Conservation (phyloP, 345 rosid genomes). For the Conringia planisiliqua region DNA sequence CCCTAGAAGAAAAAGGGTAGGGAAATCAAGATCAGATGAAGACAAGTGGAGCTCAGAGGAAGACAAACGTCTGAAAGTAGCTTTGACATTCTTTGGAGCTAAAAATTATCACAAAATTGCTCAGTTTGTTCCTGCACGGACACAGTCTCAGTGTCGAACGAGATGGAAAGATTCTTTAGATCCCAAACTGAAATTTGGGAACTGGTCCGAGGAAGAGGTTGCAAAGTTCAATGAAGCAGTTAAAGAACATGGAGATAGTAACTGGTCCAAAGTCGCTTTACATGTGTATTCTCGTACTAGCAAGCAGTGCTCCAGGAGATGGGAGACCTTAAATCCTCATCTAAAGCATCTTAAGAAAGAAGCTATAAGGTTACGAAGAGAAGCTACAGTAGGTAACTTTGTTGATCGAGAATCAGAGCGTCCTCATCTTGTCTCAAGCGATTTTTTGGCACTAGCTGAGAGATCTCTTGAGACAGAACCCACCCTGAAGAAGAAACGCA, state of each 20-base stretch:
- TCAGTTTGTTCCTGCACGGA: slow-evolving; percentile 71
- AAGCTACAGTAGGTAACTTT: slow-evolving; percentile 49
- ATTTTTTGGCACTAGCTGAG: slow-evolving; percentile 43
- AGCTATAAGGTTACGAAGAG: slow-evolving; percentile 46
- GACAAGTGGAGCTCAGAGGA: slow-evolving; percentile 52
- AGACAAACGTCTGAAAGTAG: slow-evolving; percentile 59
- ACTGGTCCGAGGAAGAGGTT: slow-evolving; percentile 74
- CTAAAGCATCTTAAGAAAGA: slow-evolving; percentile 48
- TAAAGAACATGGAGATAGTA: slow-evolving; percentile 45
- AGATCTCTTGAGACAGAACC: slow-evolving; percentile 30
- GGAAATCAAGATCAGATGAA: slow-evolving; percentile 10
- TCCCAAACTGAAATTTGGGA: slow-evolving; percentile 51
- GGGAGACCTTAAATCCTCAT: slow-evolving; percentile 58
- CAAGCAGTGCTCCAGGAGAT: slow-evolving; percentile 70
- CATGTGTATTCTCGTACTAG: slow-evolving; percentile 57
- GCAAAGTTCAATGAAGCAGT: slow-evolving; percentile 50
- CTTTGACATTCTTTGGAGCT: slow-evolving; percentile 63
- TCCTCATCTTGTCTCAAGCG: slow-evolving; percentile 50
- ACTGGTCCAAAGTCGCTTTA: slow-evolving; percentile 68
- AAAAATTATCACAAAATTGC: slow-evolving; percentile 68
- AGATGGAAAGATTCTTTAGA: slow-evolving; percentile 72
- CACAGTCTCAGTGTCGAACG: slow-evolving; percentile 63
- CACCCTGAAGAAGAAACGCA: slow-evolving; percentile 35
- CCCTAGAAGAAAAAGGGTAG: slow-evolving; percentile 45
- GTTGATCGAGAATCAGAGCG: slow-evolving; percentile 56